Percentiles rank a stretch among this genome's conserved stretches.
phyloP scores from a whole-genome alignment of 495 filamentous ascomycete species.

The Daldinia concentrica region DNA sequence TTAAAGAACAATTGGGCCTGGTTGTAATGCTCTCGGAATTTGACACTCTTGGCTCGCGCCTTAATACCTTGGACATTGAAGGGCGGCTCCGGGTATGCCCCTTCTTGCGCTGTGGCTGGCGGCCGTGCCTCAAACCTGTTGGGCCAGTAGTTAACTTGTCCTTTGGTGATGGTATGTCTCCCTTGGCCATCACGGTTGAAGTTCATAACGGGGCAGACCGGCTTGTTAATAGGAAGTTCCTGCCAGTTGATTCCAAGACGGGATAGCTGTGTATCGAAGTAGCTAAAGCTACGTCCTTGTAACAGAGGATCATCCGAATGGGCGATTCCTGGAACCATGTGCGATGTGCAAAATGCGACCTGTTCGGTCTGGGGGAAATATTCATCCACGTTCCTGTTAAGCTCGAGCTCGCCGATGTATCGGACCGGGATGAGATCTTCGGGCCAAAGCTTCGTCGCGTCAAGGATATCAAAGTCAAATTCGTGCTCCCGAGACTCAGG shows the following conservation, averaged over 20 bases:
- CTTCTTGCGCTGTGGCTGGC: constrained; percentile 66
- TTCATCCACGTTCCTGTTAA: constrained; percentile 86
- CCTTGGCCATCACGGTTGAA: constrained; percentile 79
- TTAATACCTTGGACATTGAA: constrained; percentile 75
- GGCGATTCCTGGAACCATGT: constrained; percentile 87
- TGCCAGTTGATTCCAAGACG: constrained; percentile 87
- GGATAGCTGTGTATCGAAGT: constrained; percentile 85
- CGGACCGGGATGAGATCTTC: constrained; percentile 82
- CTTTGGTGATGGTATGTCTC: constrained; percentile 64
- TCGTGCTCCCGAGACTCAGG: constrained; percentile 76
- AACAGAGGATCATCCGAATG: constrained; percentile 87
- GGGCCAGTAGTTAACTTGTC: constrained; percentile 89
- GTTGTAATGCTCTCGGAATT: constrained; percentile 83
- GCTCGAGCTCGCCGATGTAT: constrained; percentile 81
- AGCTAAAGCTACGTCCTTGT: constrained; percentile 86
- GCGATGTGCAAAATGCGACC: constrained; percentile 84
- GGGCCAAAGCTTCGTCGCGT: constrained; percentile 93
- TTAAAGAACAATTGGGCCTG: constrained; percentile 84
- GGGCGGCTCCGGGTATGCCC: constrained; percentile 75
- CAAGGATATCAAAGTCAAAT: constrained; percentile 90
- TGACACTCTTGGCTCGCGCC: constrained; percentile 71
- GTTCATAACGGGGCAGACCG: constrained; percentile 80
- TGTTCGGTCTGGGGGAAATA: constrained; percentile 89
- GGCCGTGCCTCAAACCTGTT: constrained; percentile 75
- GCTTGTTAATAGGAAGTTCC: constrained; percentile 84